A percentile compares a stretch with the other conserved stretches of the same genome.
phyloP scores from a whole-genome alignment of 2,329 filamentous ascomycete species.

The Aspergillus tubingensis region DNA sequence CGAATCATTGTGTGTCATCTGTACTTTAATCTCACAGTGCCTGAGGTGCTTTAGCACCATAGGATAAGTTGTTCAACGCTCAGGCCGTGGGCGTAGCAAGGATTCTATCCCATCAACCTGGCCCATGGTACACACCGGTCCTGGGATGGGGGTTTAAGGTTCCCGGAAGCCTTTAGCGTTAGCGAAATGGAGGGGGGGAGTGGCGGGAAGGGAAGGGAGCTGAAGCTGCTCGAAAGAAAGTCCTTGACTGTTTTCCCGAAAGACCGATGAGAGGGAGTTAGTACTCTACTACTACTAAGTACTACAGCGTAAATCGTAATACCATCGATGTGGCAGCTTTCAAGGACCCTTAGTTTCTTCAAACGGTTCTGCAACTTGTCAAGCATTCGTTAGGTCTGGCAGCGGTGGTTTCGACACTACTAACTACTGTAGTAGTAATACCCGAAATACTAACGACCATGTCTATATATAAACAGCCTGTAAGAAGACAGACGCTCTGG shows the following conservation, averaged over 20 bases:
- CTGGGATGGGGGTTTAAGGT: background rate
- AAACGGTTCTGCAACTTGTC: background rate
- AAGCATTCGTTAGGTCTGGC: background rate
- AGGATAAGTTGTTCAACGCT: background rate
- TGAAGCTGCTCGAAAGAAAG: background rate
- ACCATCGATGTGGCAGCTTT: too few species aligned
- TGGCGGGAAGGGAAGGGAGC: background rate
- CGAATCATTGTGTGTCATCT: background rate
- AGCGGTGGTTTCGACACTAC: background rate
- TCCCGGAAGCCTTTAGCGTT: constrained; percentile 7
- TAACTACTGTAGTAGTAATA: too few species aligned
- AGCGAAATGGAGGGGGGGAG: background rate
- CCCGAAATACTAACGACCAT: too few species aligned
- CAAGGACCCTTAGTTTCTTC: too few species aligned
- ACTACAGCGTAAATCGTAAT: too few species aligned
- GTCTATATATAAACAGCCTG: background rate
- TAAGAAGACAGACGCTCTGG: background rate
- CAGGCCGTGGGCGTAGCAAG: constrained; percentile 9
- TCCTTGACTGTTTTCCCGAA: background rate
- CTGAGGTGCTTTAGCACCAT: background rate
- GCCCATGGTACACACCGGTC: constrained; percentile 9
- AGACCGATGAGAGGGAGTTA: too few species aligned
- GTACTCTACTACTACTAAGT: too few species aligned
- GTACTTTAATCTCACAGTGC: background rate
- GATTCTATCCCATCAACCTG: constrained; percentile 22